Conservation (phyloP, 306 rosid species). For the Dalbergia cochinchinensis region DNA sequence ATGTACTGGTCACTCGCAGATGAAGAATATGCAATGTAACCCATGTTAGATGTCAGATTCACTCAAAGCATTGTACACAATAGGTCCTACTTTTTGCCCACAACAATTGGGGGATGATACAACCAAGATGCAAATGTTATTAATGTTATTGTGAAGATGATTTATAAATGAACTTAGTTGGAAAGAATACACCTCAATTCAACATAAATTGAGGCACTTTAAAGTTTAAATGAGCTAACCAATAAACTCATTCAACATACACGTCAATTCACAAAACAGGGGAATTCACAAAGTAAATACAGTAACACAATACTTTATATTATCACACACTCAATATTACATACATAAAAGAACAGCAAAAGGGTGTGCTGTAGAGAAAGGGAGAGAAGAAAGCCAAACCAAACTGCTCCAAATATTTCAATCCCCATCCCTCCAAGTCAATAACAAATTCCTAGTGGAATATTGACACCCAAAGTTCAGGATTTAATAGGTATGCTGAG, state of each 20-base stretch:
- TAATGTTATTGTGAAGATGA: not conserved
- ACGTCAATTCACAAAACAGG: slow-evolving; percentile 30
- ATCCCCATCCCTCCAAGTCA: slow-evolving; percentile 57
- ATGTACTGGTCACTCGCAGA: slow-evolving; percentile 18
- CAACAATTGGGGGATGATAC: not conserved
- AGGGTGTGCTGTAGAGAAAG: slow-evolving; percentile 26
- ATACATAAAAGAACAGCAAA: slow-evolving; percentile 30
- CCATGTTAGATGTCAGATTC: not conserved
- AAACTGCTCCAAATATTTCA: slow-evolving; percentile 54
- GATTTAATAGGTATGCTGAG: slow-evolving; percentile 58
- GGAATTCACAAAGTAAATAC: slow-evolving; percentile 26
- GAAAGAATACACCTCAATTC: not conserved
- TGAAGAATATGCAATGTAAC: slow-evolving; percentile 39
- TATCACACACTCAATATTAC: slow-evolving; percentile 35
- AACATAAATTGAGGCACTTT: slow-evolving; percentile 21
- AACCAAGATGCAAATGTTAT: not conserved
- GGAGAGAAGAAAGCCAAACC: slow-evolving; percentile 59
- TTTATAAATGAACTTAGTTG: not conserved
- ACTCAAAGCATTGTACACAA: slow-evolving; percentile 9
- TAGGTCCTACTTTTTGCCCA: slow-evolving; percentile 3
- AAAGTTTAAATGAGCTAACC: slow-evolving; percentile 33
- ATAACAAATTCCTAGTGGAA: slow-evolving; percentile 54
- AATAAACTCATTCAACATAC: slow-evolving; percentile 34
- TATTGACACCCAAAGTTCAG: slow-evolving; percentile 59
- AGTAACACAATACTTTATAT: slow-evolving; percentile 16